phyloP scores from a whole-genome alignment of 306 rosid species.

The Sicyos baderoa region DNA sequence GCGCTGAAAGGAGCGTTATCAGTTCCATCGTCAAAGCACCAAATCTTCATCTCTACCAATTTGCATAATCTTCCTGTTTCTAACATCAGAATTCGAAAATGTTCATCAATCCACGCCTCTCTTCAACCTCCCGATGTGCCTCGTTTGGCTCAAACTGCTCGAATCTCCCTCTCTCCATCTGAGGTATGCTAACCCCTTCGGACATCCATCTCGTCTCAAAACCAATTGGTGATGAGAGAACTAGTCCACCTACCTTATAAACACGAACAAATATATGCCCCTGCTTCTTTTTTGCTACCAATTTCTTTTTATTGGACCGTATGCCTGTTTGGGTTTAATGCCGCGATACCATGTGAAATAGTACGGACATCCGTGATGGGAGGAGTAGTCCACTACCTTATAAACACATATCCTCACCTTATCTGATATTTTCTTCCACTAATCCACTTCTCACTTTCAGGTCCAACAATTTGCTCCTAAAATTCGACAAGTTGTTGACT shows the following conservation, averaged over 20 bases:
- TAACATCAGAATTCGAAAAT: slow-evolving; percentile 16
- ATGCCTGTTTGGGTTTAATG: no score
- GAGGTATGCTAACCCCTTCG: slow-evolving; percentile 39
- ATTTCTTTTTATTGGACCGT: no score
- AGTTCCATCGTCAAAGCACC: slow-evolving; percentile 6
- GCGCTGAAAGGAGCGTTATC: slow-evolving; percentile 19
- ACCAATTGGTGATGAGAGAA: no score
- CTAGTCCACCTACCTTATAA: no score
- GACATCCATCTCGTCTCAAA: no score
- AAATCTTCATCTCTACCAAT: slow-evolving; percentile 15
- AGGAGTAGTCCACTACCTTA: no score
- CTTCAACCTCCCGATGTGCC: slow-evolving; percentile 59
- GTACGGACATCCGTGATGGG: no score
- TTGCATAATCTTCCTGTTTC: slow-evolving; percentile 10
- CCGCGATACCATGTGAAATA: no score
- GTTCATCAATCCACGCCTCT: slow-evolving; percentile 29
- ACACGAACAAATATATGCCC: no score
- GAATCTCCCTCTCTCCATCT: slow-evolving; percentile 49
- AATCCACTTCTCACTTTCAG: slow-evolving; percentile 21
- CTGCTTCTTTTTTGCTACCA: no score
- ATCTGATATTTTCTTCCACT: neutral
- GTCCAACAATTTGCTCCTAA: slow-evolving; percentile 73
- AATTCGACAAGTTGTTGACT: slow-evolving; percentile 62
- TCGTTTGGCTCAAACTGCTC: slow-evolving; percentile 70
- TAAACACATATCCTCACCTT: no score